Evolutionary conservation across 768 basidiomycete species (phyloP).

Genomic region (Kwoniella botswanensis): DNA sequence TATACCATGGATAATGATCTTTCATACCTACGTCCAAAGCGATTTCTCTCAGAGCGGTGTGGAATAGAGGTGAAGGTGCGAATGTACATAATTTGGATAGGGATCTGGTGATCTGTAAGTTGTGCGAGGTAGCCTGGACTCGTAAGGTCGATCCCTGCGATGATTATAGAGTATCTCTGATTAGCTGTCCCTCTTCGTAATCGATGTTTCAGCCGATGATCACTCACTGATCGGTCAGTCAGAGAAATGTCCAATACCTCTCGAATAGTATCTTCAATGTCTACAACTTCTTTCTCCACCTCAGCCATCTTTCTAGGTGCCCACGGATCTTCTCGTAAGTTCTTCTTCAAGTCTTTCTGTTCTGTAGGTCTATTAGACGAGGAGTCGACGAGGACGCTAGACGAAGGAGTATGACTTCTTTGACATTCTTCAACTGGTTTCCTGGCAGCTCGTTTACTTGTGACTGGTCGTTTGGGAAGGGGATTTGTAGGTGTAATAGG

Average conservation of each 20-base stretch:
- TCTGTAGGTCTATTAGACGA: background rate
- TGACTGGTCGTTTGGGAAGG: too few species aligned
- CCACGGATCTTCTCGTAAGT: background rate
- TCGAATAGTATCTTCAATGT: background rate
- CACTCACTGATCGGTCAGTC: background rate
- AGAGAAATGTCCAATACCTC: background rate
- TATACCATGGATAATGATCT: conserved; percentile 2
- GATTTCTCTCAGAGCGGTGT: background rate
- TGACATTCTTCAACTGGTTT: too few species aligned
- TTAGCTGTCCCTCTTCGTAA: too few species aligned
- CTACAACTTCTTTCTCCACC: background rate
- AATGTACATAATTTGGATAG: background rate
- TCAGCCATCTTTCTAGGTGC: background rate
- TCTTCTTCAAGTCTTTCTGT: background rate
- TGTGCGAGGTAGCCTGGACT: background rate
- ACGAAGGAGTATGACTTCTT: too few species aligned
- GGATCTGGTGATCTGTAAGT: background rate
- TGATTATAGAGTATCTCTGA: too few species aligned
- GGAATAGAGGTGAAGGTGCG: background rate
- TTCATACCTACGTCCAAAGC: background rate
- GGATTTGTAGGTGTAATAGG: background rate
- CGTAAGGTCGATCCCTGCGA: background rate
- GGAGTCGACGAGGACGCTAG: too few species aligned
- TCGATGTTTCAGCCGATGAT: too few species aligned
- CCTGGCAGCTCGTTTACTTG: too few species aligned